Conservation (phyloP, 2,329 filamentous ascomycete genomes). For the Fusarium xylarioides region DNA sequence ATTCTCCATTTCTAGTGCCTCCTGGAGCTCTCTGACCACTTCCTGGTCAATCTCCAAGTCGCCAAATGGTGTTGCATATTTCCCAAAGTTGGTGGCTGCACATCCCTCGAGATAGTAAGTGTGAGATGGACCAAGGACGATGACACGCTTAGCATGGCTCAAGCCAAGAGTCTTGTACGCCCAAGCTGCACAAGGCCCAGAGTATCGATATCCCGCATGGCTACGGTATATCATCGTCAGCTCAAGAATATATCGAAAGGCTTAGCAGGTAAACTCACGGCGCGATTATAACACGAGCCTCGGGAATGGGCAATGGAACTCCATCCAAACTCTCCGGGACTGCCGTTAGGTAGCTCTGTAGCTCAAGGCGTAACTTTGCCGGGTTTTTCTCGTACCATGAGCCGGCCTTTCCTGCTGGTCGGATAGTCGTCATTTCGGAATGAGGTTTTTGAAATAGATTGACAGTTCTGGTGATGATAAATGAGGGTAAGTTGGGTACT, state of each 20-base stretch:
- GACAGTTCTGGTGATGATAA: background rate
- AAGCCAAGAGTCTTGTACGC: constrained; percentile 92
- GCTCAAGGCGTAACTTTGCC: constrained; percentile 69
- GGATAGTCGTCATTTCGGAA: constrained; percentile 38
- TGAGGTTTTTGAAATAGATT: too few relatives aligned
- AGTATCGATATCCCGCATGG: constrained; percentile 94
- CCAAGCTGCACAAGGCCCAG: constrained; percentile 90
- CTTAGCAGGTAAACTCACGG: constrained; percentile 69
- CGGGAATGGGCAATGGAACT: constrained; percentile 69
- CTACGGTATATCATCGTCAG: constrained; percentile 55
- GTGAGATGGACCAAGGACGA: constrained; percentile 92
- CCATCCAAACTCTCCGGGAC: constrained; percentile 74
- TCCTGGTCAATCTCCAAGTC: constrained; percentile 71
- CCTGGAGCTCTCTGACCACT: constrained; percentile 60
- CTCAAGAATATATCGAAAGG: accelerated
- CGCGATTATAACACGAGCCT: constrained; percentile 87
- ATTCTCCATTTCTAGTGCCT: constrained; percentile 48
- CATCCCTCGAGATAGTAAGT: constrained; percentile 82
- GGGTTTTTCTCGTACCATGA: constrained; percentile 82
- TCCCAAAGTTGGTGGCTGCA: constrained; percentile 76
- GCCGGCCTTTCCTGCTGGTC: constrained; percentile 78
- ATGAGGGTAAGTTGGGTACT: too few relatives aligned
- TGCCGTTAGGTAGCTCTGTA: constrained; percentile 76
- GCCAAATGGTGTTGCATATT: constrained; percentile 80
- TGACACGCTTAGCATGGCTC: constrained; percentile 83